Base-by-base conservation (phyloP, 2,329 filamentous ascomycete species). In the Cercospora sp. region DNA sequence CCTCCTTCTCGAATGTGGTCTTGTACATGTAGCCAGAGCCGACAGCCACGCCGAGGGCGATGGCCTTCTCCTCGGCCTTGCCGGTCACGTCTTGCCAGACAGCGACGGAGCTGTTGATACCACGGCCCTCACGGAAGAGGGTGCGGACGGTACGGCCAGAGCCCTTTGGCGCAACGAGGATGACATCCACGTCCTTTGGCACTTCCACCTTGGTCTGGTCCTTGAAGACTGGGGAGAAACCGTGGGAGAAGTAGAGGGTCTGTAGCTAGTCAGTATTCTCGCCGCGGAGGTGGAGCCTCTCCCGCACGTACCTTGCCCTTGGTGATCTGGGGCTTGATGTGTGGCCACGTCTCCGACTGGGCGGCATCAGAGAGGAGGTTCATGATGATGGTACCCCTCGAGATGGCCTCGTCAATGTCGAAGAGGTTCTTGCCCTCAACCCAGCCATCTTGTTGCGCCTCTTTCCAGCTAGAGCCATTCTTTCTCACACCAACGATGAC, bases 191-290 rank as follows among this genome's bases (percentile, higher is more conserved):
- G 85, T 98, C 91, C 75, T 82, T 88, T 84, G 95, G 95, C 72
- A 97, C 92, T 72, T 99, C 95, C 81, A 99, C 95, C 85, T 97
- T 96, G 88, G 95, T 99, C 81, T 95, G 90, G 83, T 97, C 91
- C 88, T 97, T 97, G 92, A 99, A 99, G 84, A 99, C 94, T 81
- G 95, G 95, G 72, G 95, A 98, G 92, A 99, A 99, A 80, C 95
- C 95, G 89, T 99, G 95, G 77, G 95, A 98, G 89, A 99, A 99
- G 91, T 99, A 99, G 77, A 99, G 92, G 70, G 95, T 99, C 94
- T 95, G 73, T 5, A 67, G 69, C 23, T 26, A 62, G 71, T 79
- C 70, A 79, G 75, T 60, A 61, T 48, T 48, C 45, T 18, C 18
- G 48, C 7, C 10, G 62, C 31, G 59, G 28, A 4, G 28, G 16